A percentile compares a stretch with the other conserved stretches of the same genome.
These are phyloP conservation scores for Paramecium tetraurelia DNA, from an alignment of 73 alveolate genomes.

Conservation along the genomic window DNA sequence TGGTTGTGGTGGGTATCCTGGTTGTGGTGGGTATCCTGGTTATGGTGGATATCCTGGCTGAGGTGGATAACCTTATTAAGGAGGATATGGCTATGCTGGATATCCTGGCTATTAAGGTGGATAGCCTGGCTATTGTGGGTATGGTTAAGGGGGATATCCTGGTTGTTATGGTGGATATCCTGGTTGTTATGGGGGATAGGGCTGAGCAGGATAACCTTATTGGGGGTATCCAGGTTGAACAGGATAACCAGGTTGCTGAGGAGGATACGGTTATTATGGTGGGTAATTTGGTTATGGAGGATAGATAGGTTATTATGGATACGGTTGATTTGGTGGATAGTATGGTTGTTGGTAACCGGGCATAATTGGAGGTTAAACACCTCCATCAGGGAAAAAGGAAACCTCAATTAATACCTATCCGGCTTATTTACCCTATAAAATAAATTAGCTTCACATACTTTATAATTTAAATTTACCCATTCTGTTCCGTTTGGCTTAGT, in stretches of 20 bases:
- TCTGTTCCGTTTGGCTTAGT: not conserved
- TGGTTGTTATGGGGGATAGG: not conserved
- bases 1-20: not conserved
- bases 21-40: not conserved
- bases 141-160: not conserved
- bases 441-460: not conserved
- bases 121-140: not conserved
- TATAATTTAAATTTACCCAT: constrained; percentile 15
- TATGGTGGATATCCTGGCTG: not conserved
- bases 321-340: constrained; percentile 5
- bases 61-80: not conserved
- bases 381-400: not conserved
- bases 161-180: constrained; percentile 11
- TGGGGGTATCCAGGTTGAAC: not conserved
- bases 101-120: not conserved
- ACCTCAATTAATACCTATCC: not conserved
- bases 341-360: constrained; percentile 19
- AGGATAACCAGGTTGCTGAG: not conserved
- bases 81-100: not conserved
- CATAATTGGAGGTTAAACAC: not conserved
- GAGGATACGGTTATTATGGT: not conserved
- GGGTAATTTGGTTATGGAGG: not conserved
- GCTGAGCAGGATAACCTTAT: not conserved
- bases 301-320: not conserved
- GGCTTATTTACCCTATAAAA: constrained; percentile 9